Base-by-base conservation (phyloP, 345 rosid genomes). In the Eutrema yunnanense region DNA sequence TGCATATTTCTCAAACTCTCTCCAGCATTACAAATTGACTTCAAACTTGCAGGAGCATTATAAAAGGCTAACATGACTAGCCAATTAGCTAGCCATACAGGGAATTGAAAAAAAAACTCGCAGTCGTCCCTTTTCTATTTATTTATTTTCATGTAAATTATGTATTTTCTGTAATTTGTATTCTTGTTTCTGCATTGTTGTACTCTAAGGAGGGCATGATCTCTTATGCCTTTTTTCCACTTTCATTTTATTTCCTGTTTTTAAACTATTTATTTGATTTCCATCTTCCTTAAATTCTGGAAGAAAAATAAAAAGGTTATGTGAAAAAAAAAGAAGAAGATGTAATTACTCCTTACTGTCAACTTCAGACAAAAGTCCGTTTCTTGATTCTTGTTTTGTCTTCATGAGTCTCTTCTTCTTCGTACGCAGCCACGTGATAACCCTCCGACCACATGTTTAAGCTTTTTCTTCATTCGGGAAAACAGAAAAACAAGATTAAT, bases 131-230 rank as follows among this genome's bases (percentile, higher is more conserved):
- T 41, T 67, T 62, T 46, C 38, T 33, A 1, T 74, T 67, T 13
- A 65, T 44, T 68, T 53, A 59, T 6, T 37, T 75, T 55, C 36
- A 54, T 62, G 74, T 75, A 69, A 69, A 75, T 75, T 69, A 69
- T 75, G 79, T 75, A 69, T 54, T 75, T 14, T 68, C 33, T 52
- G 69, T 60, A 67, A 67, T 51, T 54, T 74, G n/a, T 67, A 73
- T 49, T 41, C 38, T 52, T 67, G 73, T 61, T 67, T 75, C 62
- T 68, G 50, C 74, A 75, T 62, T 75, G 69, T 62, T 75, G 70
- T 69, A 68, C 69, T 68, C 27, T 62, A 7, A 13, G 4, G 30
- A 16, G 79, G 79, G 69, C 64, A 62, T 74, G 9, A 14, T 10
- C 44, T 30, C 34, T 22, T 12, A 50, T 74, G 78, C 73, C 55